A percentile compares a stretch with the other conserved stretches of the same genome.
These are phyloP conservation scores for Paraurostyla sp. DNA, from an alignment of 73 alveolate genomes.

Conservation along the genomic window DNA sequence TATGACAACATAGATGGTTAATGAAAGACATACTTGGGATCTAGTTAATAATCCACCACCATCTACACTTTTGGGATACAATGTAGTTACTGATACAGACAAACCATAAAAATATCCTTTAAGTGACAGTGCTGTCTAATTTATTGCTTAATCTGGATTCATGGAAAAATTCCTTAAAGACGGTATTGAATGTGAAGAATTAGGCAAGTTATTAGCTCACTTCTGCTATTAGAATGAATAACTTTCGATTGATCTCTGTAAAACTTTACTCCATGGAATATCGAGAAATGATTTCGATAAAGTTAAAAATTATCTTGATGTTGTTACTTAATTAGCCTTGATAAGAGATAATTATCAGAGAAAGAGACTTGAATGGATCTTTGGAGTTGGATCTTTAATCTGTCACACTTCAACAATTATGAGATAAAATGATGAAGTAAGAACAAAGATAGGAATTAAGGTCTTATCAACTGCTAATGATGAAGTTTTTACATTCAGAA, in stretches of 20 bases:
- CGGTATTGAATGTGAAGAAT: constrained; percentile 52
- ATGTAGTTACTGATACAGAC: background rate
- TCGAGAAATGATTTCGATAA: constrained; percentile 69
- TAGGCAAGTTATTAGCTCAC: constrained; percentile 75
- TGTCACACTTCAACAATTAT: background rate
- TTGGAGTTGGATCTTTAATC: constrained; percentile 62
- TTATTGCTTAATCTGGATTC: constrained; percentile 12
- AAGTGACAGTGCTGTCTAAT: constrained; percentile 15
- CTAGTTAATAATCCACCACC: background rate
- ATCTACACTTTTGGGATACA: constrained; percentile 11
- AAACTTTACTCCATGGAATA: constrained; percentile 67
- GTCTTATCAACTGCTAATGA: constrained; percentile 6
- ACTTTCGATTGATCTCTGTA: constrained; percentile 52
- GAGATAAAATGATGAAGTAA: constrained; percentile 1
- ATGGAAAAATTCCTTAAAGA: constrained; percentile 28
- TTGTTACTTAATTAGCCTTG: constrained; percentile 45
- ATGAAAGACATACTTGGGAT: background rate
- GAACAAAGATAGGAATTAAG: constrained; percentile 43
- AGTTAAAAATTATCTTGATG: constrained; percentile 72
- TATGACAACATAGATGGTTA: constrained; percentile 24
- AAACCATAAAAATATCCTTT: background rate
- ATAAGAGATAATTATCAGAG: constrained; percentile 60
- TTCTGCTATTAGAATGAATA: constrained; percentile 55
- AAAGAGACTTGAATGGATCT: constrained; percentile 77
- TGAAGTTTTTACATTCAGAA: constrained; percentile 42